Conservation (phyloP, 176 grass and related monocot species). For the Avena eriantha region DNA sequence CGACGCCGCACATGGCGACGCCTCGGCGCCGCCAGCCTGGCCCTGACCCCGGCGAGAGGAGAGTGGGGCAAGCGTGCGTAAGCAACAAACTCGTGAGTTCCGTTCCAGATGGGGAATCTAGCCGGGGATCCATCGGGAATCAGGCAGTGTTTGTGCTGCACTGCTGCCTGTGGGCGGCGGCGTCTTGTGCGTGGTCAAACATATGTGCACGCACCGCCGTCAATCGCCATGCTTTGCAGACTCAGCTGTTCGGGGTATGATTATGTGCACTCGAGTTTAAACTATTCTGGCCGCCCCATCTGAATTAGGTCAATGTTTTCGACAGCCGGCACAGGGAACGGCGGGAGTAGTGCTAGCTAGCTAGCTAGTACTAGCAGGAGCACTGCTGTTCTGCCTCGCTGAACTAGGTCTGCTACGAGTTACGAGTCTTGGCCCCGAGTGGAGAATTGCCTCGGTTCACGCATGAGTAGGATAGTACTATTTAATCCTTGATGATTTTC, state of each 20-base stretch:
- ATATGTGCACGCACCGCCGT: not conserved
- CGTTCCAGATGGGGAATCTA: slow-evolving; percentile 40
- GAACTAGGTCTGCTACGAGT: not conserved
- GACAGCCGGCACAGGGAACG: not conserved
- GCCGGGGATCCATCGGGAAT: slow-evolving; percentile 30
- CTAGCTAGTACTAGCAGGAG: too few relatives aligned
- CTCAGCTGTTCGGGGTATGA: not conserved
- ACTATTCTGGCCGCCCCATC: not conserved
- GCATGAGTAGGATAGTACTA: too few relatives aligned
- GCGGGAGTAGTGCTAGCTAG: not conserved
- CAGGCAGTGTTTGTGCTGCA: not conserved
- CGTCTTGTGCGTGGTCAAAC: not conserved
- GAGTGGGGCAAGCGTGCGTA: not conserved
- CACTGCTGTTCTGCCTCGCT: not conserved
- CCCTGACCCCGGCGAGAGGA: not conserved
- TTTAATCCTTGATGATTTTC: too few relatives aligned
- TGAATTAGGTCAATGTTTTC: not conserved
- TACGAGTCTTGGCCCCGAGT: too few relatives aligned
- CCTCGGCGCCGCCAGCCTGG: slow-evolving; percentile 33
- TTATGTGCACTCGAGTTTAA: not conserved
- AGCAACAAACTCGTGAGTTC: slow-evolving; percentile 6
- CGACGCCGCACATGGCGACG: slow-evolving; percentile 44
- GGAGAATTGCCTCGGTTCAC: too few relatives aligned
- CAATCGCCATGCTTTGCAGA: not conserved
- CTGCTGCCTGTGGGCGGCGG: too few relatives aligned